These are phyloP conservation scores for Suhomyces yuchorum DNA, from an alignment of 1,139 yeast genomes.

Conservation along the genomic window DNA sequence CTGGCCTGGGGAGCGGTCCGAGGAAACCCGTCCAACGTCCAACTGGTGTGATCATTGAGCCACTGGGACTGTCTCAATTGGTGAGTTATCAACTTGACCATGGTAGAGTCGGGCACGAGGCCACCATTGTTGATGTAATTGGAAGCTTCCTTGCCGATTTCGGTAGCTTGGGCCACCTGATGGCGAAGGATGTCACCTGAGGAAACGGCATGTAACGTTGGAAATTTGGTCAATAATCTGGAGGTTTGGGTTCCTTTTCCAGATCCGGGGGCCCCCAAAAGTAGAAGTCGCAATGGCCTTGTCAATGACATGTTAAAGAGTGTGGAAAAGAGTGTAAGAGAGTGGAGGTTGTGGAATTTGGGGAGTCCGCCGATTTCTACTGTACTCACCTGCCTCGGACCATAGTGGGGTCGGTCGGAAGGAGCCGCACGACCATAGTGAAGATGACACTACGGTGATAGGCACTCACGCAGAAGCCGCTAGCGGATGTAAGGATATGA, in stretches of 20 bases:
- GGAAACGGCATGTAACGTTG: constrained; percentile 58
- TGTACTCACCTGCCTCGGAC: background rate
- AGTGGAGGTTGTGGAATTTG: background rate
- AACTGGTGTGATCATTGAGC: constrained; percentile 51
- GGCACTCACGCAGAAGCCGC: no score
- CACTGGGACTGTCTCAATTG: constrained; percentile 50
- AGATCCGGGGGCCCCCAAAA: constrained; percentile 92
- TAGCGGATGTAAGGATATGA: no score
- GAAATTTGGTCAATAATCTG: constrained; percentile 56
- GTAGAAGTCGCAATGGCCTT: constrained; percentile 62
- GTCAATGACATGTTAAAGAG: constrained; percentile 8
- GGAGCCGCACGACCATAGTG: constrained; percentile 6
- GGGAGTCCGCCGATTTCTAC: background rate
- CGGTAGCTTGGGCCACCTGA: constrained; percentile 59
- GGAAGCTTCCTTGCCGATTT: constrained; percentile 61
- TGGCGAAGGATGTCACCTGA: constrained; percentile 82
- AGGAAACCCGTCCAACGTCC: constrained; percentile 93
- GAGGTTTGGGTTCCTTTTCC: constrained; percentile 92
- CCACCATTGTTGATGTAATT: constrained; percentile 61
- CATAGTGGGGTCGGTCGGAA: constrained; percentile 4
- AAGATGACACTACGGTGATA: no score
- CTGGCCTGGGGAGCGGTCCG: constrained; percentile 74
- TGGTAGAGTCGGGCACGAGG: constrained; percentile 70
- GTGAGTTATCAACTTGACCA: constrained; percentile 58
- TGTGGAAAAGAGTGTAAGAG: background rate